Evolutionary conservation across 2,329 filamentous ascomycete genomes (phyloP), one percentile per base, ranked within the genome.

Genomic region (Helotiales sp.): DNA sequence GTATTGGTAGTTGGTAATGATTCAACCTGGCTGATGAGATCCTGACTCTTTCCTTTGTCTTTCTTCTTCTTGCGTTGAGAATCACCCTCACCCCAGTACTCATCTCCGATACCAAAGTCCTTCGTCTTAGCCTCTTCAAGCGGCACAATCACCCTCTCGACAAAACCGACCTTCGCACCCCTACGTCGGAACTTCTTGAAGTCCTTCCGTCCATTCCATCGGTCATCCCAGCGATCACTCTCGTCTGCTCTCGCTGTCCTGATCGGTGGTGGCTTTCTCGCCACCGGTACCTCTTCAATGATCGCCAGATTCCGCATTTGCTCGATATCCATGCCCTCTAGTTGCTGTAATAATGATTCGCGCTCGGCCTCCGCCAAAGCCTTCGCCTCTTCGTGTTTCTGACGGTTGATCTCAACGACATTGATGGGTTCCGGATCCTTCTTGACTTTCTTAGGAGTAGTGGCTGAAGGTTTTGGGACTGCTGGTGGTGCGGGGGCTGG

Each of bases 201-300:
- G 70, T 99, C 98, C 73, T 91, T 93, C 42, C 93, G 82, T 0
- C 93, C 95, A 70, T 97, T 96, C 95, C 95, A 99, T 36, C 81
- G 81, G 0, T 91, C 86, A 64, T 97, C 84, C 93, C 93, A 97
- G 38, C 90, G 81, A 5, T 86, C 83, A 17, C 80, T 74, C 31
- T 72, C 72, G n/a, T 75, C 70, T 17, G 69, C 72, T 52, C 74
- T 74, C 5, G 40, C 42, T 1, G 52, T 60, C 29, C 64, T 56
- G 54, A 67, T 60, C 52, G 66, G 66, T 67, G 63, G 65, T 61
- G 60, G 53, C 61, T 40, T 68, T 61, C 68, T 55, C 24, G 78
- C 81, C 0, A 97, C 71, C 8, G 88, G 80, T 74, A 96, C 90
- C 62, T 88, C 83, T 68, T 95, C 90, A 1, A 96, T 81, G 15